Base-by-base conservation (phyloP, 2,329 filamentous ascomycete species). In the Septoria petroselini region DNA sequence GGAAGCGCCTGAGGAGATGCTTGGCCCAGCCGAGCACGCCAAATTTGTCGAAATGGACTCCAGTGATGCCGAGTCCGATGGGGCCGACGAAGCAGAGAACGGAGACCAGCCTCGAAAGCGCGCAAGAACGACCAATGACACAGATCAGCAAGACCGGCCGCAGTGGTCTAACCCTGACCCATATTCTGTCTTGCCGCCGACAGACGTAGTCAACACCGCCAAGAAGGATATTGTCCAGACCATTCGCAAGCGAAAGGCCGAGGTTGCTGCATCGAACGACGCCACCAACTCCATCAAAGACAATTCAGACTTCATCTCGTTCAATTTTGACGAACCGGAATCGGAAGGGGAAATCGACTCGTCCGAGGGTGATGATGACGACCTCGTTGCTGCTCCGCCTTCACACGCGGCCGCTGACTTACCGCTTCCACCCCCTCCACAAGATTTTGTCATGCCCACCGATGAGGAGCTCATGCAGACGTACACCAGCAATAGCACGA, bases 81-180 rank as follows among this genome's bases (percentile, higher is more conserved):
- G 44, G 12, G 43, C 25, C 39, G 57, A 46, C 14, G 56, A 57
- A 11, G 55, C 53, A 23, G 59, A 51, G 15, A 56, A 63, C 15
- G 57, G 59, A 3, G 61, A 61, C 8, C 56, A 50, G 8, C 57
- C 63, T 11, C 57, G 59, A 19, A 69, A 68, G 54, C 64, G 67
- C 21, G 52, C 52, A 27, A 67, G 63, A 44, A 53, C 48, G 29
- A 64, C 52, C 17, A 49, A 39, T 12, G 58, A 70, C 35, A 66
- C 64, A 15, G 65, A 50, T 9, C 53, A 46, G 15, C 54, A 70
- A 34, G 64, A 65, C 5, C 65, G 67, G 4, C 89, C 90, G 2
- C 90, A 86, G 68, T 97, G 91, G 91, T 95, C 90, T 3, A 97
- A 97, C 61, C 91, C 91, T 3, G 91, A 97, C 66, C 90, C 91